These are phyloP conservation scores for Globisporangium megalacanthum DNA, from an alignment of 352 stramenopile genomes.

Conservation along the genomic window DNA sequence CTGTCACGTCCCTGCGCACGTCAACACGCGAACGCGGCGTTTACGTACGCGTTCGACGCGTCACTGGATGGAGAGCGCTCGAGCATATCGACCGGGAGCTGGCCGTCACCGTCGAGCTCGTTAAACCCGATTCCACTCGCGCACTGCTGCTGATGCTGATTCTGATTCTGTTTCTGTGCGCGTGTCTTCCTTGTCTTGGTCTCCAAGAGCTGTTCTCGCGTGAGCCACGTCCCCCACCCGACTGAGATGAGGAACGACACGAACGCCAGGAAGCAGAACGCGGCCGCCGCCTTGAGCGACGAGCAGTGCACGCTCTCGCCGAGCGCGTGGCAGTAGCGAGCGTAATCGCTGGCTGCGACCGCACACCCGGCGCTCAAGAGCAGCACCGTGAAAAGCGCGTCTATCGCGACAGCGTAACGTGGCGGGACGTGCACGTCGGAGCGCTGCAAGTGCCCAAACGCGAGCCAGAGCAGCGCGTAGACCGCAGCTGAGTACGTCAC, in stretches of 20 bases:
- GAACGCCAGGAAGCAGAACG: slow-evolving; percentile 61
- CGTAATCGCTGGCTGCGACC: slow-evolving; percentile 59
- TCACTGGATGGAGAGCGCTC: slow-evolving; percentile 16
- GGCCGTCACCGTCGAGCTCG: neutral
- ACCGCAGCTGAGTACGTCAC: slow-evolving; percentile 52
- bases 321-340: slow-evolving; percentile 51
- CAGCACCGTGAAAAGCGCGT: slow-evolving; percentile 65
- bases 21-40: slow-evolving; percentile 15
- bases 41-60: slow-evolving; percentile 14
- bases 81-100: slow-evolving; percentile 11
- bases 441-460: slow-evolving; percentile 30
- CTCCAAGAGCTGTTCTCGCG: slow-evolving; percentile 12
- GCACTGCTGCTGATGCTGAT: neutral
- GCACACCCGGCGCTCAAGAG: slow-evolving; percentile 57
- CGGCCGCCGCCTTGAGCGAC: slow-evolving; percentile 34
- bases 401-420: slow-evolving; percentile 42
- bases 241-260: slow-evolving; percentile 53
- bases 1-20: neutral
- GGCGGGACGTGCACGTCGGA: slow-evolving; percentile 25
- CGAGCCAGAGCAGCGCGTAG: slow-evolving; percentile 45
- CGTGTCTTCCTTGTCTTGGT: neutral
- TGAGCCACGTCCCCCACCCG: slow-evolving; percentile 48
- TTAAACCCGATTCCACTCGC: neutral
- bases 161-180: neutral
- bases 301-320: slow-evolving; percentile 38